phyloP scores from a whole-genome alignment of 1,284 basidiomycete species.

The Amylostereum areolatum region DNA sequence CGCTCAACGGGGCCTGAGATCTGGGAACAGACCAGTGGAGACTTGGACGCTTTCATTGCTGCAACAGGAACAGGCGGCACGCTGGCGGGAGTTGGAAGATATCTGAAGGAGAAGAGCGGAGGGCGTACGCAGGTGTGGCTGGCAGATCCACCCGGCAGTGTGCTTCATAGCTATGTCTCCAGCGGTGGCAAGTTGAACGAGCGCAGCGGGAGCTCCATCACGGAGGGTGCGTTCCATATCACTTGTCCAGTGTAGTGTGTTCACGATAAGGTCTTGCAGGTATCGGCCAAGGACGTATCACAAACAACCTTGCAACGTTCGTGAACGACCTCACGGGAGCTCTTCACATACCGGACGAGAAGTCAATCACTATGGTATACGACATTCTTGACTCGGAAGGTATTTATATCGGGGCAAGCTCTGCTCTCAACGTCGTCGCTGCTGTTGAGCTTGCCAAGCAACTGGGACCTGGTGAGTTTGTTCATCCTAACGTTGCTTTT shows the following conservation, averaged over 20 bases:
- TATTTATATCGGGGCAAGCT: constrained; percentile 93
- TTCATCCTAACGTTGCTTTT: not conserved
- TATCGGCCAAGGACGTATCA: constrained; percentile 96
- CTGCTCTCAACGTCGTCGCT: constrained; percentile 93
- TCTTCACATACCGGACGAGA: constrained; percentile 83
- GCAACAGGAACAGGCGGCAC: constrained; percentile 96
- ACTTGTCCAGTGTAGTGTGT: no score
- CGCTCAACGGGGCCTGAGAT: constrained; percentile 94
- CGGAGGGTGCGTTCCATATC: constrained; percentile 72
- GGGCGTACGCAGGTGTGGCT: constrained; percentile 89
- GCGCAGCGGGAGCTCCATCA: constrained; percentile 87
- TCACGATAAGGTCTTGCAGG: no score
- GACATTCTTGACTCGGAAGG: constrained; percentile 91
- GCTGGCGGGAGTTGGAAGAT: constrained; percentile 84
- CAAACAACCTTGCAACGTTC: constrained; percentile 89
- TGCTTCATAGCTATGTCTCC: constrained; percentile 82
- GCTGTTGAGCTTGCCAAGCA: constrained; percentile 84
- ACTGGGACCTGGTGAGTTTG: constrained; percentile 68
- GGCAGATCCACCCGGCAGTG: constrained; percentile 95
- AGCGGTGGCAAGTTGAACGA: constrained; percentile 80
- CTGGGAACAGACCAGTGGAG: constrained; percentile 83
- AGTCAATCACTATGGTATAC: constrained; percentile 93
- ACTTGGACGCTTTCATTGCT: constrained; percentile 88
- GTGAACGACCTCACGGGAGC: constrained; percentile 78
- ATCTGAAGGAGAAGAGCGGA: constrained; percentile 77